Conservation (phyloP, 495 filamentous ascomycete species). For the Penicillium longicatenatum region DNA sequence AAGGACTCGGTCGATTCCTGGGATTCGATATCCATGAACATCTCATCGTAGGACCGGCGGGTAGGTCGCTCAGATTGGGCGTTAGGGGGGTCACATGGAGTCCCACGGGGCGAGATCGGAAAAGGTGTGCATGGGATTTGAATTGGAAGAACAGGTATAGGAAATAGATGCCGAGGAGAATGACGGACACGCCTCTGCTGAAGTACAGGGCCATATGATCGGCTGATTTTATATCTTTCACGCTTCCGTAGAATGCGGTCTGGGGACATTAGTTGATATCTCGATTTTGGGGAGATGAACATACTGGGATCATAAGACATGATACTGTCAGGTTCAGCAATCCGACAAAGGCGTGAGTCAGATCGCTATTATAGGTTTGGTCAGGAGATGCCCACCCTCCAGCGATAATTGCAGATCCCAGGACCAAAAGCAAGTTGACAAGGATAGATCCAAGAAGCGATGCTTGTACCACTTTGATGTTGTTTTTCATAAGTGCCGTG, state of each 20-base stretch:
- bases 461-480: conserved; percentile 88
- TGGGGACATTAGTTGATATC: conserved; percentile 35
- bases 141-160: conserved; percentile 89
- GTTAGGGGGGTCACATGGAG: background rate
- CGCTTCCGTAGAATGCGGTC: conserved; percentile 79
- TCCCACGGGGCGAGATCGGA: conserved; percentile 59
- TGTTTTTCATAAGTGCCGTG: conserved; percentile 52
- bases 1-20: conserved; percentile 67
- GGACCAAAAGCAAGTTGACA: conserved; percentile 81
- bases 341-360: conserved; percentile 93
- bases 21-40: conserved; percentile 50
- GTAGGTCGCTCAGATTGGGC: background rate
- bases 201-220: conserved; percentile 23
- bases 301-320: conserved; percentile 85
- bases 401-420: conserved; percentile 86
- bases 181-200: conserved; percentile 24
- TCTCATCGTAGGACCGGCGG: conserved; percentile 7
- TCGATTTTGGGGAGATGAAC: conserved; percentile 80
- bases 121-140: conserved; percentile 88
- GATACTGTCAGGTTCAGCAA: conserved; percentile 86
- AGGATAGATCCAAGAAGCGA: conserved; percentile 86
- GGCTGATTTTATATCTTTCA: conserved; percentile 67
- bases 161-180: conserved; percentile 78
- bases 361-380: conserved; percentile 92
- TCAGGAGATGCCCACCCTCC: conserved; percentile 85